Base-by-base conservation (phyloP, 2,329 filamentous ascomycete genomes). In the Penicillium sp. region DNA sequence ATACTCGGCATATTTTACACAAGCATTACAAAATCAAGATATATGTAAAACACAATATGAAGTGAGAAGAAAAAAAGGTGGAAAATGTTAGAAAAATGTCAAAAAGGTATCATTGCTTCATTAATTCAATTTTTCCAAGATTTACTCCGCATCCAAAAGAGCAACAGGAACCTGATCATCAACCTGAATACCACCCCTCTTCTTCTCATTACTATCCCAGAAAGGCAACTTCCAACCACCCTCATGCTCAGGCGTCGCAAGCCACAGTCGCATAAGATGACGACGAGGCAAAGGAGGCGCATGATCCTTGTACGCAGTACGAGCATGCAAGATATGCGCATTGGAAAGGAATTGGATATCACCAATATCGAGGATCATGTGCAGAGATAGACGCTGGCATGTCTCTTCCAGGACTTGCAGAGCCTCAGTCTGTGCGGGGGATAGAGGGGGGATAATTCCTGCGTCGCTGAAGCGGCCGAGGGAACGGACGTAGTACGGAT, bases 271-370 rank as follows among this genome's bases (percentile, higher is more conserved):
- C 80, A 96, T 88, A 24, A 96, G 75, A 68, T 96, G 91, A 43
- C 92, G 81, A 34, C 89, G 77, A 1, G 89, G 89, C 21, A 80
- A 79, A 40, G 88, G 87, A 29, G 88, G 85, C 14, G 83, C 82
- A 71, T 83, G 80, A 64, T 90, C 89, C 59, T 79, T 89, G 74
- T 96, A 96, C 27, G 82, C 89, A 0, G 91, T 96, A 45, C 91
- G 78, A 0, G 90, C 88, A 70, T 96, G 92, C 45, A 96, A 73
- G 3, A 94, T 81, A 68, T 96, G 90, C 45, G 83, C 82, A 69
- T 96, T 95, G 62, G 85, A 85, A 53, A 95, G 68, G 74, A 96
- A 93, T 74, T 96, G 92, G 58, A 96, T 92, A 67, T 96, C 91
- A 45, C 91, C 91, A 16, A 94, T 83, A 61, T 93, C 89, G 8